These are phyloP conservation scores for Colletotrichum tabaci DNA, from an alignment of 2,329 filamentous ascomycete species.

Conservation along the genomic window DNA sequence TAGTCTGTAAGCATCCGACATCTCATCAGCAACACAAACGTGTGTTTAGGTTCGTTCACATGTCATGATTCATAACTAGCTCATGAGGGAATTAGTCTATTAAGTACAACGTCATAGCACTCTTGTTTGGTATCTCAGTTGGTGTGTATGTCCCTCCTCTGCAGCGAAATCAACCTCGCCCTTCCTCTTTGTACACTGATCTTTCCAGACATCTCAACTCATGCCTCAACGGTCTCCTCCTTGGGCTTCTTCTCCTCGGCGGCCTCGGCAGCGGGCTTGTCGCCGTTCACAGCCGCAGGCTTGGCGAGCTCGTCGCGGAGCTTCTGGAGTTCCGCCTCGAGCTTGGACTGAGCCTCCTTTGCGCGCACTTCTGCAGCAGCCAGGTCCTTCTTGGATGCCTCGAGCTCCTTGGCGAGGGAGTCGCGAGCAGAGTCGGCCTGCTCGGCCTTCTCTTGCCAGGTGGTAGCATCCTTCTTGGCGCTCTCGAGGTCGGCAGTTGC, in stretches of 20 bases:
- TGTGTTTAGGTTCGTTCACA: background rate
- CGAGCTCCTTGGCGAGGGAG: constrained; percentile 42
- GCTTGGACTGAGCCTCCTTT: constrained; percentile 39
- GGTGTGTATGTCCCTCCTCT: constrained; percentile 4
- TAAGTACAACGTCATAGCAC: constrained; percentile 27
- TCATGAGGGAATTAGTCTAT: constrained; percentile 34
- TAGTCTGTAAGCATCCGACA: no score
- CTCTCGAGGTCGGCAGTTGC: constrained; percentile 30
- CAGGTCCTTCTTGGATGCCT: constrained; percentile 46
- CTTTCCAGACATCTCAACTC: constrained; percentile 6
- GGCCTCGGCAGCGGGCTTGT: constrained; percentile 53
- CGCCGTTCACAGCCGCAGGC: constrained; percentile 54
- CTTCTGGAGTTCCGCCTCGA: constrained; percentile 47
- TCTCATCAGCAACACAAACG: no score
- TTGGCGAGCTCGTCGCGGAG: constrained; percentile 51
- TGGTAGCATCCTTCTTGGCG: constrained; percentile 34
- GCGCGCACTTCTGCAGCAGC: constrained; percentile 42
- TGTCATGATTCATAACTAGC: constrained; percentile 31
- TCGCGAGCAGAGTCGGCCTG: constrained; percentile 21
- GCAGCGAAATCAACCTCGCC: background rate
- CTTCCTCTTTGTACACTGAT: constrained; percentile 30
- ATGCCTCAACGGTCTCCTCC: constrained; percentile 43
- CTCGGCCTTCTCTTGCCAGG: constrained; percentile 36
- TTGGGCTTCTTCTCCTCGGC: constrained; percentile 31
- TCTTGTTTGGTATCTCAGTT: constrained; percentile 29